A percentile compares a stretch with the other conserved stretches of the same genome.
Conservation (phyloP, 306 rosid species). For the Fragaria vesca region DNA sequence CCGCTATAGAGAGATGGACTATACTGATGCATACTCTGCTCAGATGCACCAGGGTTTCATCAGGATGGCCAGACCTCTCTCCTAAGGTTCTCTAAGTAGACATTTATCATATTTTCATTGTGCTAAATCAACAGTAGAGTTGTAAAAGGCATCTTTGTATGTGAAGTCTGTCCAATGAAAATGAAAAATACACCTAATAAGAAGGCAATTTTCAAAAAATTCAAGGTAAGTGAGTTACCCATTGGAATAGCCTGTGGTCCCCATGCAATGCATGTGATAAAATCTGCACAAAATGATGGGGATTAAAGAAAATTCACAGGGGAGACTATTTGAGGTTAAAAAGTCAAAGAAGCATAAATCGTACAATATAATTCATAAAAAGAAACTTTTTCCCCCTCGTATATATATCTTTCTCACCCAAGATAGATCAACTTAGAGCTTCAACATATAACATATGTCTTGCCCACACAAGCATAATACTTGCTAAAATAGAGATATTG, state of each 20-base stretch:
- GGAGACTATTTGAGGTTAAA: neutral
- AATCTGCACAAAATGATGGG: slow-evolving; percentile 49
- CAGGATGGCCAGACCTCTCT: neutral
- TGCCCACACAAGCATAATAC: neutral
- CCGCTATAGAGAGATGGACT: neutral
- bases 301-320: slow-evolving; percentile 16
- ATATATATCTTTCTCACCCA: neutral
- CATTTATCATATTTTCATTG: neutral
- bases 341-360: neutral
- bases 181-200: neutral
- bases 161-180: neutral
- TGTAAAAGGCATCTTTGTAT: neutral
- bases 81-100: neutral
- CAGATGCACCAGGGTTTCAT: neutral
- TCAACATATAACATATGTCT: neutral
- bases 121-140: slow-evolving; percentile 2
- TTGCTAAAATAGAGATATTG: neutral
- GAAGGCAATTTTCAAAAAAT: slow-evolving; percentile 5
- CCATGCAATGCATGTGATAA: slow-evolving; percentile 85
- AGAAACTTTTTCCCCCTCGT: neutral
- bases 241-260: slow-evolving; percentile 60
- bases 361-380: neutral
- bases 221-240: slow-evolving; percentile 42
- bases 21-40: neutral
- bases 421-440: neutral